These are phyloP conservation scores for Acanthamoeba culbertsoni DNA, from an alignment of 208 protist species.

Conservation along the genomic window DNA sequence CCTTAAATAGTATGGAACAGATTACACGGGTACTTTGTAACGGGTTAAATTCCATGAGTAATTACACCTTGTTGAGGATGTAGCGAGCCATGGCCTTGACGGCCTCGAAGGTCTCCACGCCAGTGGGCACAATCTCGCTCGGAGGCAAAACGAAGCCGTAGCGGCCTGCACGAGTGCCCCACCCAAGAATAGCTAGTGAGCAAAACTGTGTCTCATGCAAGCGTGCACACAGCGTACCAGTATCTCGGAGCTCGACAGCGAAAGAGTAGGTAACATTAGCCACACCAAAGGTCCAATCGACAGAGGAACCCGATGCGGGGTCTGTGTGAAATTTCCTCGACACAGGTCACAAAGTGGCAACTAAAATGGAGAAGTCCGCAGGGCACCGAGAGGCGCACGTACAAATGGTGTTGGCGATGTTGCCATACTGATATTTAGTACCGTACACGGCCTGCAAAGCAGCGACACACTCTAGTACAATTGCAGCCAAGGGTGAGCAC, in stretches of 20 bases:
- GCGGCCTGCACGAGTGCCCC: background rate
- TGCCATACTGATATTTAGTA: background rate
- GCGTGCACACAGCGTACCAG: background rate
- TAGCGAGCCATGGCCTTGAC: conserved; percentile 10
- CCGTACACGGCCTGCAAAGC: background rate
- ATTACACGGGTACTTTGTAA: no score
- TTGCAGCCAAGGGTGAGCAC: background rate
- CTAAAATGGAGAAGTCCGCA: no score
- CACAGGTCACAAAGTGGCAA: no score
- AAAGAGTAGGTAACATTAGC: conserved; percentile 8
- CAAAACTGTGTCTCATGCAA: background rate
- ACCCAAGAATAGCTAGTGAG: background rate
- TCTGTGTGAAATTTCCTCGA: no score
- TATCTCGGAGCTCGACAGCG: conserved; percentile 64
- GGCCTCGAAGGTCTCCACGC: conserved; percentile 57
- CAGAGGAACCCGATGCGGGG: conserved; percentile 43
- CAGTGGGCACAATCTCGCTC: conserved; percentile 58
- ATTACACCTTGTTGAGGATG: conserved; percentile 29
- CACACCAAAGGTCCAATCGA: conserved; percentile 61
- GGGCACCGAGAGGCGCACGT: no score
- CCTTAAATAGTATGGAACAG: no score
- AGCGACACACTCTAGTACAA: background rate
- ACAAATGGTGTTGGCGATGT: background rate
- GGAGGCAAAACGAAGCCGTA: conserved; percentile 63
- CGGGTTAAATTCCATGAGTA: no score